Percentiles rank a stretch among this genome's conserved stretches.
Evolutionary conservation across 164 flowering plant genomes (phyloP).

Genomic region (Platanus orientalis): DNA sequence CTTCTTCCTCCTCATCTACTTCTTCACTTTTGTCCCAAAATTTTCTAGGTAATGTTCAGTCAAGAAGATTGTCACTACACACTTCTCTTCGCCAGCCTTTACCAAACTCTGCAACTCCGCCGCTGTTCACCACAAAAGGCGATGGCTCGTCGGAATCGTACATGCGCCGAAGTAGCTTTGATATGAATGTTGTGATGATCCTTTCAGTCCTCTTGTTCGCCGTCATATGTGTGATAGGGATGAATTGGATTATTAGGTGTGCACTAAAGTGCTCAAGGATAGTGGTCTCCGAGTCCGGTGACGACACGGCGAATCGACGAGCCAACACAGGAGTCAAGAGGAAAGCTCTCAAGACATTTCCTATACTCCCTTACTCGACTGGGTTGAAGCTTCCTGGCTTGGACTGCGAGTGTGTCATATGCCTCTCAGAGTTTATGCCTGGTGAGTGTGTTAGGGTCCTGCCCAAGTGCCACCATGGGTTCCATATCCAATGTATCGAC

Average conservation of each 20-base stretch:
- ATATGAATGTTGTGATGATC: constrained; percentile 68
- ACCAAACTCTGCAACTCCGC: constrained; percentile 4
- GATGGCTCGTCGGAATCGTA: constrained; percentile 8
- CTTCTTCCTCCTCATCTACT: background rate
- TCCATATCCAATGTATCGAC: constrained; percentile 68
- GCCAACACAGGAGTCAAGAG: constrained; percentile 62
- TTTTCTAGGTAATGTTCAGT: constrained; percentile 18
- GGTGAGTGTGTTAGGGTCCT: constrained; percentile 61
- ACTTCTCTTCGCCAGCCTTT: constrained; percentile 17
- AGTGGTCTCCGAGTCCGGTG: constrained; percentile 14
- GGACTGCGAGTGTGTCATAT: constrained; percentile 64
- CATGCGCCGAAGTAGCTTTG: constrained; percentile 35
- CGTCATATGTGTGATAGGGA: constrained; percentile 63
- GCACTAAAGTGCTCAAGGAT: constrained; percentile 53
- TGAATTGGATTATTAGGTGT: constrained; percentile 61
- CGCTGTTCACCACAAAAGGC: constrained; percentile 16
- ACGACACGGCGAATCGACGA: constrained; percentile 15
- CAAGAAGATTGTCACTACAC: constrained; percentile 38
- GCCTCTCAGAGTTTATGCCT: constrained; percentile 57
- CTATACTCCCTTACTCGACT: constrained; percentile 40
- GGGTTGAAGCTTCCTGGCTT: constrained; percentile 44
- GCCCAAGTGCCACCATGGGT: constrained; percentile 64
- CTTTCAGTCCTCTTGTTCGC: constrained; percentile 73
- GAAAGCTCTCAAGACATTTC: constrained; percentile 60
- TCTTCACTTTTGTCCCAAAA: constrained; percentile 2